Conservation (phyloP, 2,329 filamentous ascomycete species). For the Aureobasidium sp. region DNA sequence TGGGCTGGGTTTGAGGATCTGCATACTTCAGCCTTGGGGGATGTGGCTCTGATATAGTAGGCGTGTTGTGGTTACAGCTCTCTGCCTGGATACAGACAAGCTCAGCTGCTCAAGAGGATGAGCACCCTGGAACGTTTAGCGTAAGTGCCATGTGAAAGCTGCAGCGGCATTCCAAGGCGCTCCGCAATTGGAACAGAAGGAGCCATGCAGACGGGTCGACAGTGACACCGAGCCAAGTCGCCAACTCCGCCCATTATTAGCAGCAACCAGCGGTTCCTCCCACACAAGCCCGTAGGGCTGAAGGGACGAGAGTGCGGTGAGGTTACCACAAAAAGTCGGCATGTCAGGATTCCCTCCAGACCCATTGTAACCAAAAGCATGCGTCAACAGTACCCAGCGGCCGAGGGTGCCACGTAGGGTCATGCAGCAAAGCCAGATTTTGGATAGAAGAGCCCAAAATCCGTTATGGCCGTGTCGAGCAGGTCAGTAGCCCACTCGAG, state of each 20-base stretch:
- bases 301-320: slow-evolving; percentile 11
- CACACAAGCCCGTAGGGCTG: slow-evolving; percentile 13
- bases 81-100: slow-evolving; percentile 14
- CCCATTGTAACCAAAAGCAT: background rate
- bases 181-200: slow-evolving; percentile 12
- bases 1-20: background rate
- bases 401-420: slow-evolving; percentile 6
- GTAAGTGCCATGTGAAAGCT: slow-evolving; percentile 16
- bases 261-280: slow-evolving; percentile 8
- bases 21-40: slow-evolving; percentile 12
- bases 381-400: background rate
- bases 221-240: slow-evolving; percentile 14
- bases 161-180: slow-evolving; percentile 13
- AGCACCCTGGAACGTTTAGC: slow-evolving; percentile 13
- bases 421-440: slow-evolving; percentile 10
- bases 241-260: slow-evolving; percentile 17
- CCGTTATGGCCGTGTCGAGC: slow-evolving; percentile 3
- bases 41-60: slow-evolving; percentile 14
- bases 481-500: background rate
- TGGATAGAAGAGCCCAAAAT: background rate
- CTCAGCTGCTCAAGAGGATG: slow-evolving; percentile 17
- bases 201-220: slow-evolving; percentile 12
- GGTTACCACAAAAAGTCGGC: background rate
- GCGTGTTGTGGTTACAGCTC: slow-evolving; percentile 14
- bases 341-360: background rate